A percentile compares a stretch with the other conserved stretches of the same genome.
Conservation (phyloP, 305 asterid species). For the Fraxinus platypoda region DNA sequence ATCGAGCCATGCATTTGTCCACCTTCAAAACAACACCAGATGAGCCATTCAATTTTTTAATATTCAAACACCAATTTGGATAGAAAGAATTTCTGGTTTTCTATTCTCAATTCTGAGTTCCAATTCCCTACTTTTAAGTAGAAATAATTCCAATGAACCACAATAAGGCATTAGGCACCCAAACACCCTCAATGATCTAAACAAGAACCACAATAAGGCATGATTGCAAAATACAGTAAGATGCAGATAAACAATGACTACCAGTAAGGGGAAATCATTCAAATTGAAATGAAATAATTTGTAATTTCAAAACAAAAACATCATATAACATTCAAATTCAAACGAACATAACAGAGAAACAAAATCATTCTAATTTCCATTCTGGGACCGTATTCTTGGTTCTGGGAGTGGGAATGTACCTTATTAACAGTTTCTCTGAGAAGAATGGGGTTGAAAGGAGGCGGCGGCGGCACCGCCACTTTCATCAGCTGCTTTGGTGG, state of each 20-base stretch:
- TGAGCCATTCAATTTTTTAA: background rate
- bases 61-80: background rate
- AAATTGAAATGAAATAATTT: no score
- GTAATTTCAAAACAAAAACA: no score
- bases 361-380: background rate
- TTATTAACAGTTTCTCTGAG: conserved; percentile 71
- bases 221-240: no score
- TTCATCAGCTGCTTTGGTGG: conserved; percentile 57
- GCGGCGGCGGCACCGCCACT: conserved; percentile 25
- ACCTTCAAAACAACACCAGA: conserved; percentile 42
- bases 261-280: no score
- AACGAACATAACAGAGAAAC: background rate
- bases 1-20: conserved; percentile 82
- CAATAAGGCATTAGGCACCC: no score
- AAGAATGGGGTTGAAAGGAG: conserved; percentile 64
- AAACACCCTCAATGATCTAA: no score
- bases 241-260: no score
- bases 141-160: no score
- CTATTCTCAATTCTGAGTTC: no score
- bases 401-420: conserved; percentile 33
- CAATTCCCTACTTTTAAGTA: background rate
- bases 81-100: no score
- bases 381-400: background rate
- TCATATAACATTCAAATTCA: background rate
- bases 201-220: no score